Conservation (phyloP, 257 asterid species). For the Striga asiatica region DNA sequence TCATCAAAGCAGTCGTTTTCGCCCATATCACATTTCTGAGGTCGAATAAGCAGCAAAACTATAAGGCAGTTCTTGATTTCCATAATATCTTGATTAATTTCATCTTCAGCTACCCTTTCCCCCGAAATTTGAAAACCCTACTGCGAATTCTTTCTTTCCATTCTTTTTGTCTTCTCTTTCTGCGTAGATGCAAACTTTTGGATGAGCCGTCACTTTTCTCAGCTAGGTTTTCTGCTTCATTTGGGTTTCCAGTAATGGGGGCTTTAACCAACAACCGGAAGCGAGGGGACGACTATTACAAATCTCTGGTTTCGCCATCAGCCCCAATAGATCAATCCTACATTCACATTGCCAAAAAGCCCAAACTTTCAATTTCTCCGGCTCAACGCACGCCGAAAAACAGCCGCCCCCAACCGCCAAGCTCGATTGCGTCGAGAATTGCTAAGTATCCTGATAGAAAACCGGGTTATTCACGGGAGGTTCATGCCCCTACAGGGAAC, state of each 20-base stretch:
- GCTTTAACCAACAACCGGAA: constrained; percentile 18
- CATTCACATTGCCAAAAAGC: neutral
- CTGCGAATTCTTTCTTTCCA: too few species aligned
- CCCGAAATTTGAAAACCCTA: neutral
- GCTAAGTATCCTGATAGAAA: constrained; percentile 22
- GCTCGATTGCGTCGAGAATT: constrained; percentile 8
- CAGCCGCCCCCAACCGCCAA: neutral
- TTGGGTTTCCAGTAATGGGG: constrained; percentile 25
- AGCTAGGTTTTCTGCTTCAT: neutral
- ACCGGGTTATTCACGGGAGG: constrained; percentile 19
- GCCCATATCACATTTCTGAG: too few species aligned
- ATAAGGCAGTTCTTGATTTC: neutral
- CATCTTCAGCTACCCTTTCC: neutral
- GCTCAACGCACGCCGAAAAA: neutral
- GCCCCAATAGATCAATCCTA: constrained; percentile 2
- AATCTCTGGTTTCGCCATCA: constrained; percentile 14
- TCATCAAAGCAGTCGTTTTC: too few species aligned
- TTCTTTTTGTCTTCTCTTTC: neutral
- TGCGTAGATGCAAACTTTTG: neutral
- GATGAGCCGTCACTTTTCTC: neutral
- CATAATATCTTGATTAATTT: too few species aligned
- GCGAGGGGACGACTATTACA: neutral
- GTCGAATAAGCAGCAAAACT: too few species aligned
- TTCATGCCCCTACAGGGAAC: constrained; percentile 42
- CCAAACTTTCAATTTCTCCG: constrained; percentile 12